Conservation (phyloP, 2,329 filamentous ascomycete genomes). For the Botrytis galanthina region DNA sequence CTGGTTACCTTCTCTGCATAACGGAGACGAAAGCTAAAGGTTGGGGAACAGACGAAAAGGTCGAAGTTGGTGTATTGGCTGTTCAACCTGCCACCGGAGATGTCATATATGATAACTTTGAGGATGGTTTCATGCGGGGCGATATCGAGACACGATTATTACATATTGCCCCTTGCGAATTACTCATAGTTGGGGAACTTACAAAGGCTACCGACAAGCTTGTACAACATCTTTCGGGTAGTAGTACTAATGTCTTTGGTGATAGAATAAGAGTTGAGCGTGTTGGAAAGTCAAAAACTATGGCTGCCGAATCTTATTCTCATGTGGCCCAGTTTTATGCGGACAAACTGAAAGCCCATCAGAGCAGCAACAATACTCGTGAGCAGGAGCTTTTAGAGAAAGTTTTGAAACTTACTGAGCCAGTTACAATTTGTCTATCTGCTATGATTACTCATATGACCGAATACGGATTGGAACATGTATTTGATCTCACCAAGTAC, state of each 20-base stretch:
- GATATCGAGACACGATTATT: constrained; percentile 94
- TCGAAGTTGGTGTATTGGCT: constrained; percentile 85
- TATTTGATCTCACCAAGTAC: constrained; percentile 94
- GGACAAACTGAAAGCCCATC: constrained; percentile 68
- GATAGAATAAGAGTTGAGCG: constrained; percentile 85
- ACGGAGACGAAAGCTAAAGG: constrained; percentile 80
- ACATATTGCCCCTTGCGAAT: constrained; percentile 93
- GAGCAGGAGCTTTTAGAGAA: constrained; percentile 74
- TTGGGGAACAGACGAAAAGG: constrained; percentile 85
- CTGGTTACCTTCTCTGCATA: constrained; percentile 89
- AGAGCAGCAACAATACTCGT: constrained; percentile 51
- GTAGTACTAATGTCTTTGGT: constrained; percentile 86
- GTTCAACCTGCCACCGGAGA: constrained; percentile 96
- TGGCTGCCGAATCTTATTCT: constrained; percentile 79
- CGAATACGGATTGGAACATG: constrained; percentile 90
- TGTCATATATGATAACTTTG: constrained; percentile 92
- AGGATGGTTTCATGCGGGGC: constrained; percentile 95
- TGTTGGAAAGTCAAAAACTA: constrained; percentile 71
- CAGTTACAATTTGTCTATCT: constrained; percentile 87
- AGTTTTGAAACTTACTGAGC: constrained; percentile 78
- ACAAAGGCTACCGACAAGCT: constrained; percentile 92
- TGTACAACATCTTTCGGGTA: constrained; percentile 83
- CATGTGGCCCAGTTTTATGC: constrained; percentile 94
- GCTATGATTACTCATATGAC: constrained; percentile 93
- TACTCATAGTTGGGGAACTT: constrained; percentile 86